These are phyloP conservation scores for Macadamia tetraphylla DNA, from an alignment of 164 flowering plant genomes.

Conservation along the genomic window DNA sequence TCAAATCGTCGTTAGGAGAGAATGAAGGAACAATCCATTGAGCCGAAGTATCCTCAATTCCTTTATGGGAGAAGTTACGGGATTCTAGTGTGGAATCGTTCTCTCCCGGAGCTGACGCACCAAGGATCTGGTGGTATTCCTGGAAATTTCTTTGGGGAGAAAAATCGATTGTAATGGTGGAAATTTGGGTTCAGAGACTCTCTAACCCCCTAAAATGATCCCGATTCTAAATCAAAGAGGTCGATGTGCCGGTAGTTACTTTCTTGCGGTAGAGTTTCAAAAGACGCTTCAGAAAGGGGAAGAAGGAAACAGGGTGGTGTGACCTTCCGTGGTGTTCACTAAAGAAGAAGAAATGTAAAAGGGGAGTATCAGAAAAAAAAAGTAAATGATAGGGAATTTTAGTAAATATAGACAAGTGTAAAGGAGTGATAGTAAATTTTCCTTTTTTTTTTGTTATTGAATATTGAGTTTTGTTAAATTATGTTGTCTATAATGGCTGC, in stretches of 20 bases:
- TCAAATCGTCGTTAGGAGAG: constrained; percentile 46
- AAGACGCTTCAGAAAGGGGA: constrained; percentile 10
- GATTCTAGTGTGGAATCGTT: constrained; percentile 47
- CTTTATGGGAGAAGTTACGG: constrained; percentile 43
- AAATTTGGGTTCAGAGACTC: constrained; percentile 44
- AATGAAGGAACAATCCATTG: constrained; percentile 62
- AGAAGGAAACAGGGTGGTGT: no score
- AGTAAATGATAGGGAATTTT: no score
- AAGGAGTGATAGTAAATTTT: no score
- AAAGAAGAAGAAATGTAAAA: no score
- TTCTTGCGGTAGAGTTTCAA: constrained; percentile 64
- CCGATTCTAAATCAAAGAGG: constrained; percentile 45
- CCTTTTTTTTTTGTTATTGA: no score
- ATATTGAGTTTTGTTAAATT: no score
- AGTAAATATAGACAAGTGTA: no score
- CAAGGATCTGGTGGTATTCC: constrained; percentile 83
- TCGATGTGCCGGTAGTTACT: constrained; percentile 63
- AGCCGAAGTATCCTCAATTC: constrained; percentile 47
- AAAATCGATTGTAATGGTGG: constrained; percentile 85
- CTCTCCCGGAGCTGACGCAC: constrained; percentile 42
- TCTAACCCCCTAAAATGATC: constrained; percentile 44
- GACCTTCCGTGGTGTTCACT: no score
- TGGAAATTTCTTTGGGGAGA: constrained; percentile 50
- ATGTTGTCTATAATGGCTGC: no score
- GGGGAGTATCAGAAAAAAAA: no score